Base-by-base conservation (phyloP, 2,329 filamentous ascomycete species). In the Cladosporium sp. region DNA sequence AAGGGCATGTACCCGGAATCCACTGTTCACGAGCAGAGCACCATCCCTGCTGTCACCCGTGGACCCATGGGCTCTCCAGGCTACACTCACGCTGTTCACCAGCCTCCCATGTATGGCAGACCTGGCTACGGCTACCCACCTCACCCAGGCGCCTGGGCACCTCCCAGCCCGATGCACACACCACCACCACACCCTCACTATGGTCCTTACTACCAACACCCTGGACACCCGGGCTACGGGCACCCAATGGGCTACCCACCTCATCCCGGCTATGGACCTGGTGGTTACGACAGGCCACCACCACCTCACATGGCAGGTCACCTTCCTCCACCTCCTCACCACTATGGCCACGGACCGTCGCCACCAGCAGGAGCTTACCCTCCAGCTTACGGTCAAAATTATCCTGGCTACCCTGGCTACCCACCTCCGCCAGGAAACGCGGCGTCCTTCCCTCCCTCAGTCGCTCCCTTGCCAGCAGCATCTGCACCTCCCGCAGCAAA, bases 1-100 rank as follows among this genome's bases (percentile, higher is more conserved):
- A 97, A 97, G 83, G 94, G 93, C 76, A 92, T 98, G 87, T 99
- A 99, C 77, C 95, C 95, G 0, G 95, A 99, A 79, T 96, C 94
- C 1, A 96, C 92, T 55, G 88, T 97, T 72, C 92, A 92, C 75
- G 94, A 97, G 74, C 85, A 89, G 68, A 90, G 90, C 76, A 90
- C 90, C 66, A 88, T 92, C 15, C 92, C 93, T 14, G 89, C 92
- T 2, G 87, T 96, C 47, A 94, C 92, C 14, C 87, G 92, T 70
- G 87, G 90, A 0, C 92, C 87, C 6, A 88, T 89, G 85, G 79
- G 82, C 36, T 83, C 82, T 26, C 86, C 85, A 11, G 82, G 84
- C 18, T 88, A 86, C 74, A 79, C 83, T 7, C 80, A 84, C 32
- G 78, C 83, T 59, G 82, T 83, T 66, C 62, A 65, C 44, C 78